Base-by-base conservation (phyloP, 345 rosid genomes). In the Brassica napus region DNA sequence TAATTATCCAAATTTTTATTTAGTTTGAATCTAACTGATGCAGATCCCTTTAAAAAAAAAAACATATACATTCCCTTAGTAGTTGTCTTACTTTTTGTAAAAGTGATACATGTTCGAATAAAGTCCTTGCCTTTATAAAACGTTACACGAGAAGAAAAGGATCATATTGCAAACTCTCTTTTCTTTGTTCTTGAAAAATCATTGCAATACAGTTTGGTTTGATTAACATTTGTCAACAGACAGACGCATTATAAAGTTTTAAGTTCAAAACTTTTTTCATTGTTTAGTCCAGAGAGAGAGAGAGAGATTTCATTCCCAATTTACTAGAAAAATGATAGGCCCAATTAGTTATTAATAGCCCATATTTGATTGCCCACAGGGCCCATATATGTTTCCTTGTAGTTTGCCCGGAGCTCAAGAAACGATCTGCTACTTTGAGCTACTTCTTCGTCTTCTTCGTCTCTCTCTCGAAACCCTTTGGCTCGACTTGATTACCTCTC, bases 321-420 rank as follows among this genome's bases (percentile, higher is more conserved):
- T 8, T 26, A 16, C 7, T 52, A 47, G 47, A 42, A 68, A 69
- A 11, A 7, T 34, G 12, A 15, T 6, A 5, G 39, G 77, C 77
- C 73, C 63, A 78, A 30, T 58, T 30, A 35, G 2, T 58, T 23
- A 14, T 32, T 15, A 3, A n/a, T 0, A n/a, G 61, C 78, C 44
- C 65, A 54, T 42, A 59, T 4, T 11, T 8, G 3, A 21, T 30
- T 11, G 15, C 39, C 39, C 26, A 37, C 0, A 4, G 23, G 77
- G 80, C 77, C 83, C 83, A 71, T 57, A 54, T 31, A 12, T 34
- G n/a, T 7, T 64, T 16, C 58, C 0, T 32, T 49, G 35, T 9
- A n/a, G 79, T 42, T 81, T 81, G 73, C 83, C 74, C 83, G 65
- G 65, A 47, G 83, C 83, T 81, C 83, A 81, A 81, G 83, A 81